phyloP scores from a whole-genome alignment of 2,329 filamentous ascomycete species.

The Lecanosticta acicola region DNA sequence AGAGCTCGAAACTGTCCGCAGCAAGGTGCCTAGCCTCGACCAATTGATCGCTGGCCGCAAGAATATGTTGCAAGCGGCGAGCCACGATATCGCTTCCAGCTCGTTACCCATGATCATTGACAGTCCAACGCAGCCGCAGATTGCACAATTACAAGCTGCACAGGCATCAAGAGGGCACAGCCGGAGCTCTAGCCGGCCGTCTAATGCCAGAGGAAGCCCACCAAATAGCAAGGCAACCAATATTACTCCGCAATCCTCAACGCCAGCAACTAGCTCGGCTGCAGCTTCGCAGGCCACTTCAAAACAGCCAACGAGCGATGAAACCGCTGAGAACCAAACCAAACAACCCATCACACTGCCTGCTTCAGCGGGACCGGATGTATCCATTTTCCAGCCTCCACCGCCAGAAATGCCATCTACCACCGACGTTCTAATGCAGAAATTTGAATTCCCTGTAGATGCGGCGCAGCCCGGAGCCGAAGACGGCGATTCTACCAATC shows the following conservation, averaged over 20 bases:
- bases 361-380: conserved; percentile 2
- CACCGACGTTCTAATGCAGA: conserved; percentile 32
- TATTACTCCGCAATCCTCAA: conserved; percentile 3
- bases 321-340: conserved; percentile 25
- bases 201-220: conserved; percentile 3
- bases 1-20: conserved; percentile 41
- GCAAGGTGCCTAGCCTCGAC: conserved; percentile 43
- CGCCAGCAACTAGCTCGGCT: conserved; percentile 3
- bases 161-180: conserved; percentile 12
- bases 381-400: conserved; percentile 30
- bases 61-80: conserved; percentile 45
- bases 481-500: conserved; percentile 13
- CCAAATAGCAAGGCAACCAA: conserved; percentile 13
- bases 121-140: conserved; percentile 12
- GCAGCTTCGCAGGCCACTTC: conserved; percentile 6
- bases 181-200: conserved; percentile 21
- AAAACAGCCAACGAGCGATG: conserved; percentile 29
- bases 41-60: conserved; percentile 46
- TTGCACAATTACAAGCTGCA: conserved; percentile 12
- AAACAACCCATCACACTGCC: neutral
- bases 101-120: conserved; percentile 20
- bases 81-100: conserved; percentile 33
- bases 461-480: neutral
- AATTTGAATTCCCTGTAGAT: conserved; percentile 20
- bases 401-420: conserved; percentile 33